A percentile compares a stretch with the other conserved stretches of the same genome.
These are phyloP conservation scores for Candida tibetensis DNA, from an alignment of 805 yeast species.

Conservation along the genomic window DNA sequence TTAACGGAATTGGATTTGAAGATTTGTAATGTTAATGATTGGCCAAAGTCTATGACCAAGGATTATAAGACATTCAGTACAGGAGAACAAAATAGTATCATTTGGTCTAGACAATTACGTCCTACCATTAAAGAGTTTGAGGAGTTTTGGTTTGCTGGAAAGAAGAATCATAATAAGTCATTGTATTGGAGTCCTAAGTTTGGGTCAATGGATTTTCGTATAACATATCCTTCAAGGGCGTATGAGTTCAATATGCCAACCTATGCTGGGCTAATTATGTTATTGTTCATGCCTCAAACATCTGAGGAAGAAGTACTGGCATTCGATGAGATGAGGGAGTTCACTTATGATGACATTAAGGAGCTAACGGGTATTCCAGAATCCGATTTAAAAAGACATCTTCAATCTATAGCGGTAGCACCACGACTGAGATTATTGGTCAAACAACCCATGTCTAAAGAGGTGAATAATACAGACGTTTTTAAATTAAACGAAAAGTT, in stretches of 20 bases:
- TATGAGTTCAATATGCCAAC: conserved; percentile 82
- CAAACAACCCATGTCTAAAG: conserved; percentile 74
- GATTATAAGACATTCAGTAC: conserved; percentile 34
- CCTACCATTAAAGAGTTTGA: conserved; percentile 37
- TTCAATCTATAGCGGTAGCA: conserved; percentile 82
- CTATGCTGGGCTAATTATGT: conserved; percentile 72
- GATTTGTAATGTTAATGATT: conserved; percentile 42
- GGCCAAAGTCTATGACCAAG: conserved; percentile 47
- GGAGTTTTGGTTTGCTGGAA: conserved; percentile 39
- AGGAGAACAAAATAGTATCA: conserved; percentile 18
- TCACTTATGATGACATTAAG: conserved; percentile 60
- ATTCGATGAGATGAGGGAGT: conserved; percentile 49
- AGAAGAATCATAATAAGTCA: conserved; percentile 40
- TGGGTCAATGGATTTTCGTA: conserved; percentile 78
- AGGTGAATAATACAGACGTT: conserved; percentile 57
- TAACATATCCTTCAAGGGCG: conserved; percentile 61
- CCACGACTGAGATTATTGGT: conserved; percentile 73
- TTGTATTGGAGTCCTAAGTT: conserved; percentile 76
- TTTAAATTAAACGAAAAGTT: conserved; percentile 70
- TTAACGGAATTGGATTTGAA: conserved; percentile 38
- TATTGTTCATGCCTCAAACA: conserved; percentile 57
- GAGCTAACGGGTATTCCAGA: conserved; percentile 70
- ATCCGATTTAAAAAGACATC: conserved; percentile 67
- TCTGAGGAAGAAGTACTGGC: conserved; percentile 34
- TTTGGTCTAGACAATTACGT: conserved; percentile 41